Evolutionary conservation across 2,329 filamentous ascomycete genomes (phyloP), one percentile per base, ranked within the genome.

Genomic region (Phoma sp.): DNA sequence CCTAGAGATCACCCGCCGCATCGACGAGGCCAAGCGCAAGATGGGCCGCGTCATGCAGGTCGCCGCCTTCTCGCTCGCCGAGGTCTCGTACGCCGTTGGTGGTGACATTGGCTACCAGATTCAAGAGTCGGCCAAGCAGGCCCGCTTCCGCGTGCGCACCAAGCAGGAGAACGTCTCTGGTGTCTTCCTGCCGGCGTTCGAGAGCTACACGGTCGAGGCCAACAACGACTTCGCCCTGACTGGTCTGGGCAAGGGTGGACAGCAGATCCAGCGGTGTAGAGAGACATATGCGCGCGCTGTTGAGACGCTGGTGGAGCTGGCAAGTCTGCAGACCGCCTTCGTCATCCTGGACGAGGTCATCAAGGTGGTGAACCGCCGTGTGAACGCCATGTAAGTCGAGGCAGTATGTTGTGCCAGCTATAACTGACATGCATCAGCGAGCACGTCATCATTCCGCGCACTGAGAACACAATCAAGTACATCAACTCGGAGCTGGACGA

Each of bases 41-140:
- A 99, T 99, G 93, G 95, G 95, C 53, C 86, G 93, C 30, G 95
- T 99, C 33, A 99, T 99, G 95, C 93, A 98, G 77, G 96, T 99
- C 71, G 95, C 95, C 36, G 93, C 95, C 40, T 98, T 99, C 79
- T 98, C 93, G 38, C 84, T 99, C 14, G 95, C 95, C 56, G 95
- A 98, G 79, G 95, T 99, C 52, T 96, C 92, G 43, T 99, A 99
- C 71, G 95, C 95, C 24, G 92, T 97, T 25, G 95, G 95, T 59
- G 92, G 93, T 69, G 73, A 96, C 70, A 96, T 99, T 68, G 90
- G 89, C 58, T 99, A 96, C 79, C 95, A 99, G 79, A 91, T 99
- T 64, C 93, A 97, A 73, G 95, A 99, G 77, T 96, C 92, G 1
- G 95, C 91, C 57, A 93, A 95, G 76, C 88, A 90, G 52, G 95